Percentiles rank a stretch among this genome's conserved stretches.
These are phyloP conservation scores for Crepidotus variabilis DNA, from an alignment of 768 basidiomycete genomes.

Conservation along the genomic window DNA sequence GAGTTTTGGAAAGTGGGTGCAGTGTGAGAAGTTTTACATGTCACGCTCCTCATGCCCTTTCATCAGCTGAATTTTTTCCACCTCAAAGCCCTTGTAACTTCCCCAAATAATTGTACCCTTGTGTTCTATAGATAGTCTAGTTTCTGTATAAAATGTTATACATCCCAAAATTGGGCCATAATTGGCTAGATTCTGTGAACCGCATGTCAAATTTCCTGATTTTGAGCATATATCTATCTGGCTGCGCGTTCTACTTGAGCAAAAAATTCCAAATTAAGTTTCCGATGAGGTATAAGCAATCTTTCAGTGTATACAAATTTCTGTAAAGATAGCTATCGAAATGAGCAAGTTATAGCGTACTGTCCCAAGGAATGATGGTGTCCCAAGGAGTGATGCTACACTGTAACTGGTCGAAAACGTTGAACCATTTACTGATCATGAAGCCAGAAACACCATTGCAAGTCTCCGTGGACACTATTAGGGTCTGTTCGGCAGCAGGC, in stretches of 20 bases:
- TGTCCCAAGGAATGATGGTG: conserved; percentile 8
- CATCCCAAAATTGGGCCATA: not conserved
- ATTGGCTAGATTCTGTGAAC: not conserved
- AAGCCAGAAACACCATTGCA: no score
- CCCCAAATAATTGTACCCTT: not conserved
- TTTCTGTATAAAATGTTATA: not conserved
- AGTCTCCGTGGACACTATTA: no score
- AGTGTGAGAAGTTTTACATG: conserved; percentile 7
- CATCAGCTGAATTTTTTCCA: not conserved
- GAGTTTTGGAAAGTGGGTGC: not conserved
- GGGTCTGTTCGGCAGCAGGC: no score
- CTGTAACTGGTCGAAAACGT: conserved; percentile 1
- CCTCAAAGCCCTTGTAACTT: not conserved
- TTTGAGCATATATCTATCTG: not conserved
- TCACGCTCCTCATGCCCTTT: not conserved
- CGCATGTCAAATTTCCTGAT: not conserved
- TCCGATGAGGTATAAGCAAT: not conserved
- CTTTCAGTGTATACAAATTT: not conserved
- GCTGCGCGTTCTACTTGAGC: not conserved
- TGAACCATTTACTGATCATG: no score
- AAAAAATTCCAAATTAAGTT: conserved; percentile 1
- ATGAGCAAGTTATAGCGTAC: not conserved
- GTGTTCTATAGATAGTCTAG: not conserved
- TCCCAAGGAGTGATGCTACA: conserved; percentile 6
- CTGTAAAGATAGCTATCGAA: not conserved